Percentiles rank a stretch among this genome's conserved stretches.
phyloP scores from a whole-genome alignment of 768 basidiomycete genomes.

The Obba rivulosa region DNA sequence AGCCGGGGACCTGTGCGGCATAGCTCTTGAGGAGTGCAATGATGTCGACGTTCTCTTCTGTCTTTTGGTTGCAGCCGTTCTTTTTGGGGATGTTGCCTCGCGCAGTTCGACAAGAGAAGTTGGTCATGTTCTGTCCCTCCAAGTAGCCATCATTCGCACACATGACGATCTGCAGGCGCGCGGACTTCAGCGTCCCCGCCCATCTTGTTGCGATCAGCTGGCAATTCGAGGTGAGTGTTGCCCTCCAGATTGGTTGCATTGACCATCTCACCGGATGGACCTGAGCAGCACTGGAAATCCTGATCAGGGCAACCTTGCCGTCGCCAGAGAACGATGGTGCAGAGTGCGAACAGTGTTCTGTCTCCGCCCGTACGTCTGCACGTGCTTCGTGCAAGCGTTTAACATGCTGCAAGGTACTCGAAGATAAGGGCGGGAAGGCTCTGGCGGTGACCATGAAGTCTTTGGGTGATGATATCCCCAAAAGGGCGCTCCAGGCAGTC shows the following conservation, averaged over 20 bases:
- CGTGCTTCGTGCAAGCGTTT: conserved; percentile 29
- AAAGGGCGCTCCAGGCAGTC: conserved; percentile 24
- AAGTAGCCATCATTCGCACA: conserved; percentile 34
- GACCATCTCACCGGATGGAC: conserved; percentile 24
- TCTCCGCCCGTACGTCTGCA: conserved; percentile 33
- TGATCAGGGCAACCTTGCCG: conserved; percentile 37
- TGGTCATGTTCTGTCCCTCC: conserved; percentile 26
- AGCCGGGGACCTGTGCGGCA: conserved; percentile 26
- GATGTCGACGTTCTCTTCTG: conserved; percentile 26
- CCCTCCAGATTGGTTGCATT: not conserved
- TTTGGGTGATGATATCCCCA: conserved; percentile 22
- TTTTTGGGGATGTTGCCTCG: conserved; percentile 22
- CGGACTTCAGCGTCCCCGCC: conserved; percentile 32
- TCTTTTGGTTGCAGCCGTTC: not conserved
- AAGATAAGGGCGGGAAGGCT: not conserved
- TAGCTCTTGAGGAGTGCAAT: conserved; percentile 34
- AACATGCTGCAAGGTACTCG: conserved; percentile 6
- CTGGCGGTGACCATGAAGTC: conserved; percentile 20
- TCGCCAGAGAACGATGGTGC: conserved; percentile 40
- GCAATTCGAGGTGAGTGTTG: conserved; percentile 8
- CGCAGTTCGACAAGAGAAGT: conserved; percentile 39
- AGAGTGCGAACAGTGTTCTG: conserved; percentile 25
- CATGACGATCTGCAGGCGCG: conserved; percentile 30
- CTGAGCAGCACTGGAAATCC: conserved; percentile 38
- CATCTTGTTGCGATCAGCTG: conserved; percentile 44